Evolutionary conservation across 2,329 filamentous ascomycete genomes (phyloP), one percentile per base, ranked within the genome.

Genomic region (Verticillium klebahnii): DNA sequence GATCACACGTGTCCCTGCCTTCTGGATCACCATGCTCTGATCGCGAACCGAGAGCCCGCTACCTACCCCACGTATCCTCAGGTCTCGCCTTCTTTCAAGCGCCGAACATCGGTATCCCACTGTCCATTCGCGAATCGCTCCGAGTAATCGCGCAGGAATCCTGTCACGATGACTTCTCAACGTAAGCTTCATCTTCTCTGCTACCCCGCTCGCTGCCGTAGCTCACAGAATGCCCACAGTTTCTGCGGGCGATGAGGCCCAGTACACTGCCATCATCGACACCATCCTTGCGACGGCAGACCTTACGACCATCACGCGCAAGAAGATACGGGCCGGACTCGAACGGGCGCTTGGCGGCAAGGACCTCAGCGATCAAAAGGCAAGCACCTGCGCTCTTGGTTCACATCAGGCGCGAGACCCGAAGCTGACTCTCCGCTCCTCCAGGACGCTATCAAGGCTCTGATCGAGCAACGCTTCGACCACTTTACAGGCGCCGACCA

Each of bases 401-500:
- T 12, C 50, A 37, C 5, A 12, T n/a, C 17, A 12, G 14, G 34
- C 14, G 29, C 14, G 34, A 14, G 12, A 31, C n/a, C 15, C 34
- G 32, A 14, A 8, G 29, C 57, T 62, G 45, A 65, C 60, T 29
- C 9, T 17, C 36, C 31, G 3, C 23, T 50, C 8, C 32, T 32
- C 3, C 64, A 92, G 89, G 79, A 82, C 71, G 85, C 86, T 15
- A 89, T 92, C 74, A 91, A 91, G 72, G 79, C 79, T 59, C 80
- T 93, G 57, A 92, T 93, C 61, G 88, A 89, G 76, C 82, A 85
- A 67, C 87, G 90, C 19, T 93, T 93, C 73, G 90, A 93, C 69
- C 84, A 88, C 61, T 84, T 89, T 67, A 85, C 85, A 58, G 67
- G 71, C 60, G 68, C 75, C 69, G 83, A 87, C 64, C n/a, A 25